Conservation (phyloP, 257 asterid species). For the Linaria vulgaris region DNA sequence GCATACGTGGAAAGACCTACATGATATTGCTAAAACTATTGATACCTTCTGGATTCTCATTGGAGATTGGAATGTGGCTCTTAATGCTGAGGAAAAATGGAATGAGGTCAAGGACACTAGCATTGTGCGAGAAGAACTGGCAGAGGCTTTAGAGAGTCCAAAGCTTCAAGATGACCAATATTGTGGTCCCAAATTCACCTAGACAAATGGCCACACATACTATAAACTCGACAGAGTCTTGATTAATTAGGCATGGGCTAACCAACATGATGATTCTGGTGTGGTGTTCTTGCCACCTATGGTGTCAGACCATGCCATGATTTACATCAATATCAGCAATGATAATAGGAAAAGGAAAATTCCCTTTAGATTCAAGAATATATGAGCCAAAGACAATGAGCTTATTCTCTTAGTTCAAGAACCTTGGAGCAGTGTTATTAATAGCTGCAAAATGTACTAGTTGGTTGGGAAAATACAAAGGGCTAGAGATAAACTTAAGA, state of each 20-base stretch:
- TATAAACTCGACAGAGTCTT: no score
- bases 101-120: neutral
- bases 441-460: neutral
- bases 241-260: no score
- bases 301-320: neutral
- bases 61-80: neutral
- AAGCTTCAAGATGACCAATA: no score
- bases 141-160: no score
- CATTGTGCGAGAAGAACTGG: neutral
- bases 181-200: no score
- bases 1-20: neutral
- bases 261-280: neutral
- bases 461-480: neutral
- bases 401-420: neutral
- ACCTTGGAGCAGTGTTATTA: neutral
- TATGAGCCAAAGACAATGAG: neutral
- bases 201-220: no score
- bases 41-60: no score
- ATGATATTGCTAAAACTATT: no score
- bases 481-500: neutral
- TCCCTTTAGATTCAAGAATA: no score
- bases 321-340: no score
- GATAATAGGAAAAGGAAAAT: no score
- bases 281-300: neutral
- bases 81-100: neutral